These are phyloP conservation scores for Linaria vulgaris DNA, from an alignment of 257 asterid genomes.

Conservation along the genomic window DNA sequence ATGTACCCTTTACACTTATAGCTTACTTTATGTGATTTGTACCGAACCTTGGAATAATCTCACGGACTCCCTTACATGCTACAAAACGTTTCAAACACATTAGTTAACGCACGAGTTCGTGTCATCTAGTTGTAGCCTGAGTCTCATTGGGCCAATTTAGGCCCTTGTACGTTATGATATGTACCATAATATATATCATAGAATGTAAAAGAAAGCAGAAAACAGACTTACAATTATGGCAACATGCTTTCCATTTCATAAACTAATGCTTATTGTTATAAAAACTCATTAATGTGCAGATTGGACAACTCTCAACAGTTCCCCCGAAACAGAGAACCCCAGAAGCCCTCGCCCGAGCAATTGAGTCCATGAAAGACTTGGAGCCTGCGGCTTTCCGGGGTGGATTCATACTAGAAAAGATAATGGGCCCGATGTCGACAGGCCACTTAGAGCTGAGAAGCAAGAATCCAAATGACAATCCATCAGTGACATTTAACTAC, in stretches of 20 bases:
- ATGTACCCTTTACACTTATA: too few relatives aligned
- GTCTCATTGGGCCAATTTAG: neutral
- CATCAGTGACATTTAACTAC: constrained; percentile 76
- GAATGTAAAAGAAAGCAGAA: too few relatives aligned
- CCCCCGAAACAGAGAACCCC: constrained; percentile 87
- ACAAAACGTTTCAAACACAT: too few relatives aligned
- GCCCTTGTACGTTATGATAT: neutral
- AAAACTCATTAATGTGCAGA: too few relatives aligned
- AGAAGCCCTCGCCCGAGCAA: constrained; percentile 61
- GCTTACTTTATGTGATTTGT: too few relatives aligned
- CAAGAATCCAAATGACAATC: constrained; percentile 61
- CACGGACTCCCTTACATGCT: too few relatives aligned
- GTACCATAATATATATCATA: too few relatives aligned
- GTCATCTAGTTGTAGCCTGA: neutral
- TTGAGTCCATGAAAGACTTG: constrained; percentile 47
- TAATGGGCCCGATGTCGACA: constrained; percentile 68
- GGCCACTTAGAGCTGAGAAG: constrained; percentile 56
- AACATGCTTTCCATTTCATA: too few relatives aligned
- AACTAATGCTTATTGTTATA: too few relatives aligned
- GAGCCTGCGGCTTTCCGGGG: constrained; percentile 51
- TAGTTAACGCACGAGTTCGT: too few relatives aligned
- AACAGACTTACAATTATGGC: too few relatives aligned
- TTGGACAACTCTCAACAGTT: constrained; percentile 74
- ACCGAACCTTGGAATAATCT: too few relatives aligned
- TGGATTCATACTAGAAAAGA: constrained; percentile 77